These are phyloP conservation scores for Fusarium solani-melongenae DNA, from an alignment of 2,329 filamentous ascomycete species.

Conservation along the genomic window DNA sequence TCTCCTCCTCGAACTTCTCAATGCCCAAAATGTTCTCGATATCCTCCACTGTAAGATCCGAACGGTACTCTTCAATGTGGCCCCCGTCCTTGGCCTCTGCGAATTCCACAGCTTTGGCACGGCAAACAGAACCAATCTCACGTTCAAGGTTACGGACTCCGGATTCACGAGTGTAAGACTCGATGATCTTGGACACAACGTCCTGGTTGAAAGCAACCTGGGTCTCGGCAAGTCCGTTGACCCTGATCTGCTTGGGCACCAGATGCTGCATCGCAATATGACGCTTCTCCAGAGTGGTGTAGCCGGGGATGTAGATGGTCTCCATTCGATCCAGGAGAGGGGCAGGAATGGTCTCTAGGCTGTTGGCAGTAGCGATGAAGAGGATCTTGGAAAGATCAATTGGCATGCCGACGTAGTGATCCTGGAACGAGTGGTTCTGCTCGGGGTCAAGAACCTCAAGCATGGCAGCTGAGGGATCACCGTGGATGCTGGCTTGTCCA, in stretches of 20 bases:
- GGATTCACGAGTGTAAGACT: conserved; percentile 94
- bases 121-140: conserved; percentile 93
- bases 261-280: conserved; percentile 94
- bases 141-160: conserved; percentile 96
- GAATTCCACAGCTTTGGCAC: conserved; percentile 94
- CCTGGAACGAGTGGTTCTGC: conserved; percentile 93
- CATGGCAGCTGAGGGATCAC: conserved; percentile 97
- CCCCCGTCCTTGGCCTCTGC: conserved; percentile 87
- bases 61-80: conserved; percentile 75
- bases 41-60: conserved; percentile 79
- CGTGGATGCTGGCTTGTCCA: conserved; percentile 89
- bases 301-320: conserved; percentile 90
- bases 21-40: conserved; percentile 92
- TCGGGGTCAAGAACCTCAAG: conserved; percentile 97
- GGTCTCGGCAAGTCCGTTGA: conserved; percentile 83
- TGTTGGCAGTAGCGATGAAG: conserved; percentile 98
- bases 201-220: conserved; percentile 83
- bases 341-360: conserved; percentile 92
- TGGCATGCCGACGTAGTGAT: conserved; percentile 96
- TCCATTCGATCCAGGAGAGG: conserved; percentile 97
- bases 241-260: conserved; percentile 94
- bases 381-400: conserved; percentile 96
- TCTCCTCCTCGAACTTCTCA: conserved; percentile 94
- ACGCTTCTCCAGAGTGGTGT: conserved; percentile 96
- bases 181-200: conserved; percentile 94